Conservation (phyloP, 768 basidiomycete genomes). For the Hirschioporus abietinus region DNA sequence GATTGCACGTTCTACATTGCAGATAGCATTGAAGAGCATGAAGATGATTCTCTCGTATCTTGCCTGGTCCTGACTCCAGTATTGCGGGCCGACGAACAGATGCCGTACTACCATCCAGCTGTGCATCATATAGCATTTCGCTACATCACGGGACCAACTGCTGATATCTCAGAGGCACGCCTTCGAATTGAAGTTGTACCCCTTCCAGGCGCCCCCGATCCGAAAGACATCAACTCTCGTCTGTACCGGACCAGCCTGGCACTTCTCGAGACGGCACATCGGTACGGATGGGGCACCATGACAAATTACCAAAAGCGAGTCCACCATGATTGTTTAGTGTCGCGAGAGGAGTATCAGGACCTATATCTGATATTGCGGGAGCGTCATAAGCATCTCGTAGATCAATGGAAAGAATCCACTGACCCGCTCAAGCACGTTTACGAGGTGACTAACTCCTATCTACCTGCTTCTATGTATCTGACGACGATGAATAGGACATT, state of each 20-base stretch:
- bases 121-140: conserved; percentile 79
- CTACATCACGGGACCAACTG: conserved; percentile 38
- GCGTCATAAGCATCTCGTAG: conserved; percentile 69
- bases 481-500: conserved; percentile 58
- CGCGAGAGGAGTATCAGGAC: conserved; percentile 81
- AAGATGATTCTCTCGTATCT: conserved; percentile 15
- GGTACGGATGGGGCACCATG: conserved; percentile 84
- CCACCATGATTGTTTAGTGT: conserved; percentile 72
- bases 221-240: conserved; percentile 51
- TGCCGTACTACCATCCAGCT: conserved; percentile 91
- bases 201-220: conserved; percentile 32
- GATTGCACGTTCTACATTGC: conserved; percentile 61
- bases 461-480: not conserved
- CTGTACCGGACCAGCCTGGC: conserved; percentile 77
- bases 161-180: conserved; percentile 20
- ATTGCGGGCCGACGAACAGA: conserved; percentile 29
- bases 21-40: not conserved
- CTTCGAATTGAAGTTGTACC: conserved; percentile 59
- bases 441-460: conserved; percentile 46
- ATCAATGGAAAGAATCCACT: conserved; percentile 74
- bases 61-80: conserved; percentile 25
- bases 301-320: conserved; percentile 86
- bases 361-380: conserved; percentile 85
- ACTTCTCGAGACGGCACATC: conserved; percentile 75
- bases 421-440: conserved; percentile 90